Evolutionary conservation across 179 eudicot species (phyloP).

Genomic region (Carnegiea gigantea): DNA sequence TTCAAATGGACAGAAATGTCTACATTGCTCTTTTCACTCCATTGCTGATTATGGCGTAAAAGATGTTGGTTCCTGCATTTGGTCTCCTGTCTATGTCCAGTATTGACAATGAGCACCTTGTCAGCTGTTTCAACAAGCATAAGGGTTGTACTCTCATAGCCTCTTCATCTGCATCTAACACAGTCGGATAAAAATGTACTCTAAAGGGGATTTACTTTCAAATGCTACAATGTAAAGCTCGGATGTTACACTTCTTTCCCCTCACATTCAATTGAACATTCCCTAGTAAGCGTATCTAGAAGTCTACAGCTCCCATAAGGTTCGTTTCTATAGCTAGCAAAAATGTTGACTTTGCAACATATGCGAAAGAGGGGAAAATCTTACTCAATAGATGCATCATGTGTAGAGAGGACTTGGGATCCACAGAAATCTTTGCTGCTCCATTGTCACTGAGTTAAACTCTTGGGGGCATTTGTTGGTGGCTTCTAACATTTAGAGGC

Average conservation of each 20-base stretch:
- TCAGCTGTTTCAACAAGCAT: neutral
- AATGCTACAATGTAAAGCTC: neutral
- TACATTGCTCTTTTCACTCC: neutral
- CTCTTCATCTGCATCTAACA: neutral
- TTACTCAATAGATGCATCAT: neutral
- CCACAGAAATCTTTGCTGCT: neutral
- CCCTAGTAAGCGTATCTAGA: neutral
- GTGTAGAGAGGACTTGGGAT: neutral
- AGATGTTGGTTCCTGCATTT: neutral
- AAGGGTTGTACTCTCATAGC: neutral
- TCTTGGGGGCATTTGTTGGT: too few relatives aligned
- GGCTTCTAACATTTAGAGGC: neutral
- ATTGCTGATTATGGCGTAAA: neutral
- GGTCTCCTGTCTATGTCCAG: neutral
- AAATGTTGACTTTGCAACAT: neutral
- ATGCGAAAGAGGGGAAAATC: neutral
- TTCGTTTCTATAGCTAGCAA: neutral
- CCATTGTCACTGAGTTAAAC: too few relatives aligned
- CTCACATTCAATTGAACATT: neutral
- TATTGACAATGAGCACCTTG: neutral
- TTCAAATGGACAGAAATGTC: neutral
- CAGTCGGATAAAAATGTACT: neutral
- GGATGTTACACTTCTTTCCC: neutral
- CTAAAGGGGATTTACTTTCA: neutral
- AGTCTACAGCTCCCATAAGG: neutral